Evolutionary conservation across 495 filamentous ascomycete genomes (phyloP).

Genomic region (Elasticomyces elasticus): DNA sequence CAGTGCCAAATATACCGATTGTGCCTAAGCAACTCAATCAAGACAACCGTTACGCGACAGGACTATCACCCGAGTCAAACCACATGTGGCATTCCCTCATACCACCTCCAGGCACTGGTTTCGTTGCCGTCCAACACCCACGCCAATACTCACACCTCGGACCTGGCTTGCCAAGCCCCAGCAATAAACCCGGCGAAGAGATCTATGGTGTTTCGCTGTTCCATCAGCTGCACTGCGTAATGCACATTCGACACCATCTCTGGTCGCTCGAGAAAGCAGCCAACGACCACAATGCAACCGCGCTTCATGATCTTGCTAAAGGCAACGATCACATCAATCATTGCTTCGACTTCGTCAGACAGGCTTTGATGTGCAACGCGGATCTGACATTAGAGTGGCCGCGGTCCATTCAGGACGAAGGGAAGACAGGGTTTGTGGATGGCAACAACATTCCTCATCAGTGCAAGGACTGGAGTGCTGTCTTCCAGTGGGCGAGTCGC

Average conservation of each 20-base stretch:
- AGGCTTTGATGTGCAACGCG: constrained; percentile 21
- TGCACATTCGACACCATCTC: constrained; percentile 12
- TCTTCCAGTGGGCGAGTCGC: background rate
- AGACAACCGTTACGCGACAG: background rate
- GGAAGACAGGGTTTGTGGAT: constrained; percentile 9
- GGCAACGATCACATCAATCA: constrained; percentile 14
- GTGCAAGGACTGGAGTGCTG: constrained; percentile 11
- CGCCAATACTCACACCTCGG: constrained; percentile 7
- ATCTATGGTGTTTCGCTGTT: constrained; percentile 14
- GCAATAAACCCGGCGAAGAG: constrained; percentile 1
- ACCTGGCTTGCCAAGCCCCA: background rate
- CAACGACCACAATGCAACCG: constrained; percentile 5
- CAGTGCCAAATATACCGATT: background rate
- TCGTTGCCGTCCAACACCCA: constrained; percentile 11
- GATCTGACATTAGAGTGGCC: constrained; percentile 21
- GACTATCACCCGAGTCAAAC: background rate
- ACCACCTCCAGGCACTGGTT: constrained; percentile 8
- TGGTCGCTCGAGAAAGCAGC: constrained; percentile 7
- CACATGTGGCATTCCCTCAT: background rate
- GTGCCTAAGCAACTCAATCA: background rate
- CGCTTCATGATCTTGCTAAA: constrained; percentile 3
- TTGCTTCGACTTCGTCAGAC: constrained; percentile 22
- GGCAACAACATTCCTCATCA: constrained; percentile 18
- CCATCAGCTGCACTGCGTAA: constrained; percentile 23
- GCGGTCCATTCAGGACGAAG: constrained; percentile 5